phyloP scores from a whole-genome alignment of 352 stramenopile species.

The Phytophthora rubi region DNA sequence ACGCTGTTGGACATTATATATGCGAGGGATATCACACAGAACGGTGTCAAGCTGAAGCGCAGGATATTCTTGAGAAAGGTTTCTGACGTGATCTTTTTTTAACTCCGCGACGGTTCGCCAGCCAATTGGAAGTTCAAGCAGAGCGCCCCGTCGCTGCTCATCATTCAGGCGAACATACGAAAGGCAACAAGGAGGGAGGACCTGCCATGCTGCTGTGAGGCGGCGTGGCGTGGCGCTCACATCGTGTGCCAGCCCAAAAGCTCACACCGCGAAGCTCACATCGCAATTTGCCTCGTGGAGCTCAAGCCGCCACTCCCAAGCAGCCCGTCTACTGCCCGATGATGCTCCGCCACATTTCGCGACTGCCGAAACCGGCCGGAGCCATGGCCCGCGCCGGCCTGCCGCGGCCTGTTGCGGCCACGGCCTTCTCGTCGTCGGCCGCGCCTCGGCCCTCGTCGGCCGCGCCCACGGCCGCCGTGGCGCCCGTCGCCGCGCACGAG shows the following conservation, averaged over 20 bases:
- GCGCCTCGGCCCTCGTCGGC: slow-evolving; percentile 26
- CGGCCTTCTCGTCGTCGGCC: slow-evolving; percentile 26
- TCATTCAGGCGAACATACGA: not conserved
- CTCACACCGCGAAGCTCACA: slow-evolving; percentile 13
- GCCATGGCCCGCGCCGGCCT: slow-evolving; percentile 3
- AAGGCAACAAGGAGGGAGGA: slow-evolving; percentile 31
- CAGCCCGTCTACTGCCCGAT: not conserved
- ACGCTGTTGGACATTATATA: not conserved
- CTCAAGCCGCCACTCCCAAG: slow-evolving; percentile 19
- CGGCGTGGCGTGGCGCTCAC: not conserved
- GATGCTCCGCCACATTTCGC: slow-evolving; percentile 33
- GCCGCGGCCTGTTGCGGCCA: slow-evolving; percentile 4
- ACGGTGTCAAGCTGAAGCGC: not conserved
- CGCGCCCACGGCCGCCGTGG: slow-evolving; percentile 19
- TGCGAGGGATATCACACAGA: not conserved
- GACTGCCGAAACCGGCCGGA: slow-evolving; percentile 22
- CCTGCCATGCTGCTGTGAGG: slow-evolving; percentile 7
- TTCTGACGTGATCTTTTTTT: not conserved
- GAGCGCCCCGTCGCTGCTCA: slow-evolving; percentile 14
- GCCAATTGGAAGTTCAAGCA: not conserved
- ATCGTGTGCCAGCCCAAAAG: not conserved
- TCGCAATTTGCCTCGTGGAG: slow-evolving; percentile 35
- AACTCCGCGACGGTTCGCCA: not conserved
- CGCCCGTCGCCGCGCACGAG: slow-evolving; percentile 4
- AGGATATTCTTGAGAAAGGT: no score